These are phyloP conservation scores for Aureobasidium lini DNA, from an alignment of 2,329 filamentous ascomycete species.

Conservation along the genomic window DNA sequence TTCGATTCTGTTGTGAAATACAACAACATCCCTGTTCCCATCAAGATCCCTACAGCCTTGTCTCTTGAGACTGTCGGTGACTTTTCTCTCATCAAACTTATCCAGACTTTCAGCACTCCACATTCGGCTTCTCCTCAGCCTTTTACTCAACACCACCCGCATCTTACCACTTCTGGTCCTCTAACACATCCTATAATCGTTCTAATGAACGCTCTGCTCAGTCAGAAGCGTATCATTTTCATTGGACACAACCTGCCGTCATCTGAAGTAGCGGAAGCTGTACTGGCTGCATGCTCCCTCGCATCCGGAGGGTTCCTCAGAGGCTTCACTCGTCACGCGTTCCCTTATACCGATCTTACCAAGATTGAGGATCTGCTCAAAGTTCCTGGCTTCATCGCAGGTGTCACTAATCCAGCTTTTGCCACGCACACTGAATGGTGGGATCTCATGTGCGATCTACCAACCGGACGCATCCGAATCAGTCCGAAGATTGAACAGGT, in stretches of 20 bases:
- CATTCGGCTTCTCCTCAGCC: constrained; percentile 78
- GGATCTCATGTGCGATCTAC: constrained; percentile 91
- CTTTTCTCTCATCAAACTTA: constrained; percentile 94
- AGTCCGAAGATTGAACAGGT: constrained; percentile 78
- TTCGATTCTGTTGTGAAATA: constrained; percentile 95
- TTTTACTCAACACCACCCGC: constrained; percentile 71
- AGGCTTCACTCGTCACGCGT: constrained; percentile 91
- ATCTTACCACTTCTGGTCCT: constrained; percentile 85
- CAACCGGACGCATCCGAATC: constrained; percentile 89
- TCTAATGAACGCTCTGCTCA: constrained; percentile 86
- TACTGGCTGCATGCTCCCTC: constrained; percentile 89
- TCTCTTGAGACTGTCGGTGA: constrained; percentile 95
- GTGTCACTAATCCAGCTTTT: constrained; percentile 95
- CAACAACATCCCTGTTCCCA: constrained; percentile 91
- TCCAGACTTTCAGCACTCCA: constrained; percentile 81
- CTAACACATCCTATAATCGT: constrained; percentile 93
- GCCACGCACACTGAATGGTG: constrained; percentile 95
- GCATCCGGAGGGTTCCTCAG: constrained; percentile 86
- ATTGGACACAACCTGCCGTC: constrained; percentile 92
- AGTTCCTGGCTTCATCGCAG: constrained; percentile 94
- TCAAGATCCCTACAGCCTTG: constrained; percentile 89
- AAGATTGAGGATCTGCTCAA: constrained; percentile 96
- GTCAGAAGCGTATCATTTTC: constrained; percentile 94
- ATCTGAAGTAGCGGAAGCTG: constrained; percentile 94
- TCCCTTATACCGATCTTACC: constrained; percentile 94